These are phyloP conservation scores for Trichophyton rubrum DNA, from an alignment of 2,329 filamentous ascomycete species.

Conservation along the genomic window DNA sequence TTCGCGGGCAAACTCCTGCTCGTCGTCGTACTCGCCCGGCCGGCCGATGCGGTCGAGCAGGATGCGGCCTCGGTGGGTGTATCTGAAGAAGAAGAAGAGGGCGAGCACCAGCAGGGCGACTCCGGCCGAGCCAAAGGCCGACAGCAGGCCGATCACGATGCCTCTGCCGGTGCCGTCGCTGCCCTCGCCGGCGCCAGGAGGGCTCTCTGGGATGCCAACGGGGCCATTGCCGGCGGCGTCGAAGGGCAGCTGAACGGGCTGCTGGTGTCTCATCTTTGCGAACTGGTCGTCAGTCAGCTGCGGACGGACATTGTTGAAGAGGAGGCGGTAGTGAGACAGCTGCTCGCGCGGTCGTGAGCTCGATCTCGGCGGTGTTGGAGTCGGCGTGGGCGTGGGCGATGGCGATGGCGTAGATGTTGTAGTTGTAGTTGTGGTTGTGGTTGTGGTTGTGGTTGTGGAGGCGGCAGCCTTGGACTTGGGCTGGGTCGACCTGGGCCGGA, in stretches of 20 bases:
- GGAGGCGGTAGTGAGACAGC: not conserved
- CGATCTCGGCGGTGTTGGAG: slow-evolving; percentile 3
- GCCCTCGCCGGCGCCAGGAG: slow-evolving; percentile 22
- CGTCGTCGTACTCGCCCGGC: slow-evolving; percentile 94
- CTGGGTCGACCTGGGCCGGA: not conserved
- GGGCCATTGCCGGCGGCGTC: not conserved
- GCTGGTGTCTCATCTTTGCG: not conserved
- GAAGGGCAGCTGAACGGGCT: not conserved
- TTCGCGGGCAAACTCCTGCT: slow-evolving; percentile 84
- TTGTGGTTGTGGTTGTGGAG: not conserved
- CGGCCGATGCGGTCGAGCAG: slow-evolving; percentile 84
- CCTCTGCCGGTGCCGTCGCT: slow-evolving; percentile 52
- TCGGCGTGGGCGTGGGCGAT: not conserved
- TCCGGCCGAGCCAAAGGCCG: slow-evolving; percentile 81
- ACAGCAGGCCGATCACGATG: slow-evolving; percentile 87
- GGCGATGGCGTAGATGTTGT: too few species aligned
- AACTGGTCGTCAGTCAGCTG: slow-evolving; percentile 2
- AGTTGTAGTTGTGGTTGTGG: not conserved
- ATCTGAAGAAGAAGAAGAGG: slow-evolving; percentile 85
- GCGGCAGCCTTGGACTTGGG: not conserved
- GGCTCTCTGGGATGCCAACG: not conserved
- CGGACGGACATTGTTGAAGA: slow-evolving; percentile 3
- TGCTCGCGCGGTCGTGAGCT: not conserved
- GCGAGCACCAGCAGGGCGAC: slow-evolving; percentile 68
- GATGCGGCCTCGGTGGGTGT: slow-evolving; percentile 77